Evolutionary conservation across 768 basidiomycete genomes (phyloP), one percentile per base, ranked within the genome.

Genomic region (Russula griseocarnosa): DNA sequence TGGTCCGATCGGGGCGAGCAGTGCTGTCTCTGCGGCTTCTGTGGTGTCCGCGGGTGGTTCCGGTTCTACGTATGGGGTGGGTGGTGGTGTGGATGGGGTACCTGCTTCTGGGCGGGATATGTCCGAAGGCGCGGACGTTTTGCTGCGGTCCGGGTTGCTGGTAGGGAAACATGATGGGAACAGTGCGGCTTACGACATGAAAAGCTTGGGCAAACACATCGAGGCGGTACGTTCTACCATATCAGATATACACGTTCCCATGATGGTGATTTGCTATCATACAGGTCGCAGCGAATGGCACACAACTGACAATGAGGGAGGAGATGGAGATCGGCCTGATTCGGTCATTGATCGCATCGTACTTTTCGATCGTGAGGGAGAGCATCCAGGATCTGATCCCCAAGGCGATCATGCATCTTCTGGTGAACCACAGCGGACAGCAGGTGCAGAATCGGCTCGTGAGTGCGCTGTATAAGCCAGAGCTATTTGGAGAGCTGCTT

Each of bases 281-380:
- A 38, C 16, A 79, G 76, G 84, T 87, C 3, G 52, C 71, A 1
- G 81, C 81, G 32, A 83, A 83, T n/a, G 84, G 84, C 28, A 68
- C 78, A 5, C 83, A 84, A 38, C 76, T 94, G 63, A 87, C 90
- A 0, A 76, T 83, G 53, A 84, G 94, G 28, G 96, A 99, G 76
- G 94, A 98, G 76, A 92, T 98, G 92, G 96, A 98, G 76, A 96
- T 93, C 51, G 85, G 83, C 38, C 83, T 99, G 66, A 98, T 99
- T 72, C 88, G 96, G 58, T 91, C 92, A 7, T 83, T 98, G 68
- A 98, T 99, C 72, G 84, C 87, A 30, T 94, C 93, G 14, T 99
- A 99, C 79, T 99, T 99, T 77, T 80, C 84, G 63, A 98, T 99
- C 72, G 90, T 95, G 26, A 88, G 97, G 49, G 95, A 98, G 75